Conservation (phyloP, 495 filamentous ascomycete species). For the Neurospora sp. region DNA sequence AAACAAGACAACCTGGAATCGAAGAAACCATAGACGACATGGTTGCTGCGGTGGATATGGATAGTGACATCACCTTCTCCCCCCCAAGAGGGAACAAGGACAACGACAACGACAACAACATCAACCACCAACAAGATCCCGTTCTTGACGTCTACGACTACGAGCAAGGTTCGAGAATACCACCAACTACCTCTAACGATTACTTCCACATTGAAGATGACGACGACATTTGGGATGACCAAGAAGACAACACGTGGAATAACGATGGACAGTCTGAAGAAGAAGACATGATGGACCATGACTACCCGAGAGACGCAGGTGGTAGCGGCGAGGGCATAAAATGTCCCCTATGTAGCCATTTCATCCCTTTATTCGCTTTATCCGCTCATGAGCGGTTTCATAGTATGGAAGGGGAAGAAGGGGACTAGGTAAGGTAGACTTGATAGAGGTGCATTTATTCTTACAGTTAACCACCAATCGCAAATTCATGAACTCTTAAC, state of each 20-base stretch:
- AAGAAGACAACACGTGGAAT: constrained; percentile 25
- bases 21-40: background rate
- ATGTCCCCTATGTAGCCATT: constrained; percentile 52
- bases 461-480: too few relatives aligned
- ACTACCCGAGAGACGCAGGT: background rate
- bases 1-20: background rate
- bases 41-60: background rate
- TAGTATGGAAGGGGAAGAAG: constrained; percentile 21
- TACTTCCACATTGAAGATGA: constrained; percentile 19
- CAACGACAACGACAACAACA: background rate
- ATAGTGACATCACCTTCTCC: background rate
- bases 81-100: too few relatives aligned
- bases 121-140: constrained; percentile 7
- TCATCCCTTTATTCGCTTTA: constrained; percentile 63
- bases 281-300: background rate
- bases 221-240: constrained; percentile 35
- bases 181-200: background rate
- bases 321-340: background rate
- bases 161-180: background rate
- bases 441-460: too few relatives aligned
- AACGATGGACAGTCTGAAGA: constrained; percentile 10
- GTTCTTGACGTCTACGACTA: background rate
- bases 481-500: too few relatives aligned
- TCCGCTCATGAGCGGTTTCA: constrained; percentile 67
- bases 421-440: background rate